These are phyloP conservation scores for Pelargonium myrrhifolium DNA, from an alignment of 441 rosid genomes.

Conservation along the genomic window DNA sequence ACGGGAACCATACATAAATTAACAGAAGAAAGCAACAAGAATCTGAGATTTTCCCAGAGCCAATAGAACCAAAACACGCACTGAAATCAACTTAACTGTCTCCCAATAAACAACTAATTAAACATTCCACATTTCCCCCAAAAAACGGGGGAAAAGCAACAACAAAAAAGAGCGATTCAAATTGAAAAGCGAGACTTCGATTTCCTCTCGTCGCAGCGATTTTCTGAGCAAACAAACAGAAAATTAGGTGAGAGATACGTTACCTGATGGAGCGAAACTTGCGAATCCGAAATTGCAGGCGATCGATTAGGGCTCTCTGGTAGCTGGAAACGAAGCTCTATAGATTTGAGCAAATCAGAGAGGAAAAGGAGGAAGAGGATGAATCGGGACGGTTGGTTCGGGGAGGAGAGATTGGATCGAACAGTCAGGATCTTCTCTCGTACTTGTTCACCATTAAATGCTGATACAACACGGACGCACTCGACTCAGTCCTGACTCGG, in stretches of 20 bases:
- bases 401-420: constrained; percentile 25
- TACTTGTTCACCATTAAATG: constrained; percentile 16
- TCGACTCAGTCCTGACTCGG: constrained; percentile 20
- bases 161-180: neutral
- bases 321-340: neutral
- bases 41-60: neutral
- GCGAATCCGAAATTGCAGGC: constrained; percentile 21
- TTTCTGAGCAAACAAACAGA: neutral
- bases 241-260: neutral
- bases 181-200: neutral
- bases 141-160: neutral
- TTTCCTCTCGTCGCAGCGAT: neutral
- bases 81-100: no score
- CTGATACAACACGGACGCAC: constrained; percentile 22
- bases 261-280: constrained; percentile 19
- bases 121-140: constrained; percentile 3
- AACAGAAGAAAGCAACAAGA: no score
- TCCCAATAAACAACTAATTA: neutral
- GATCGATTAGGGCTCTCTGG: constrained; percentile 20
- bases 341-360: constrained; percentile 3
- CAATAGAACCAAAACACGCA: neutral
- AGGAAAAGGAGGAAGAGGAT: neutral
- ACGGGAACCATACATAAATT: neutral
- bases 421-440: constrained; percentile 28
- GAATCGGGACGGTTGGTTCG: constrained; percentile 26